Percentiles rank a stretch among this genome's conserved stretches.
Conservation (phyloP, 2,329 filamentous ascomycete genomes). For the Penicillium decumbens region DNA sequence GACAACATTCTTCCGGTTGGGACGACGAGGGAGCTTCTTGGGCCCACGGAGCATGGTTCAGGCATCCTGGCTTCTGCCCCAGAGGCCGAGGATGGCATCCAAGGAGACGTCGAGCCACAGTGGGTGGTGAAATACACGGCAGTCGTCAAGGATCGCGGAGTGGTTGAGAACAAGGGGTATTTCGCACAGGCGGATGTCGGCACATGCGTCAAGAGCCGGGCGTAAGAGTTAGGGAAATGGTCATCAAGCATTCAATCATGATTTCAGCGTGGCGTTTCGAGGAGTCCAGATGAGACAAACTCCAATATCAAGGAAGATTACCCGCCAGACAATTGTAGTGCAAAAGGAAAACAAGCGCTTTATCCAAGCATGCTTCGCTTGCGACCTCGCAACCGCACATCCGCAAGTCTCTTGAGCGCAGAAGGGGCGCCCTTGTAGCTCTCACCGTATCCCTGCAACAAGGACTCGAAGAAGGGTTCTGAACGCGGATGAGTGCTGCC, state of each 20-base stretch:
- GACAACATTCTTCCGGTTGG: constrained; percentile 84
- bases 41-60: constrained; percentile 65
- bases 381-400: constrained; percentile 86
- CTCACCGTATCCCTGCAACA: constrained; percentile 69
- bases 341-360: constrained; percentile 18
- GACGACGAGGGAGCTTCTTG: constrained; percentile 77
- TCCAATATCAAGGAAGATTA: not conserved
- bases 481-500: constrained; percentile 88
- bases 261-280: constrained; percentile 22
- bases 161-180: constrained; percentile 98
- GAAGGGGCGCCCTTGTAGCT: constrained; percentile 69
- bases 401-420: constrained; percentile 78
- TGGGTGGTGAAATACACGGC: constrained; percentile 99
- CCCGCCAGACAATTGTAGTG: not conserved
- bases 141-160: constrained; percentile 85
- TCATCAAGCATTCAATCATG: constrained; percentile 14
- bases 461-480: constrained; percentile 67
- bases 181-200: constrained; percentile 77
- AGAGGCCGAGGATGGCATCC: constrained; percentile 52
- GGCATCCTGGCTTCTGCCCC: constrained; percentile 66
- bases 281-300: constrained; percentile 6
- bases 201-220: constrained; percentile 38
- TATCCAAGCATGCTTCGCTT: constrained; percentile 97
- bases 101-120: constrained; percentile 74
- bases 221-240: constrained; percentile 19